Percentiles rank a stretch among this genome's conserved stretches.
Conservation (phyloP, 352 stramenopile genomes). For the Globisporangium acanthophoron region DNA sequence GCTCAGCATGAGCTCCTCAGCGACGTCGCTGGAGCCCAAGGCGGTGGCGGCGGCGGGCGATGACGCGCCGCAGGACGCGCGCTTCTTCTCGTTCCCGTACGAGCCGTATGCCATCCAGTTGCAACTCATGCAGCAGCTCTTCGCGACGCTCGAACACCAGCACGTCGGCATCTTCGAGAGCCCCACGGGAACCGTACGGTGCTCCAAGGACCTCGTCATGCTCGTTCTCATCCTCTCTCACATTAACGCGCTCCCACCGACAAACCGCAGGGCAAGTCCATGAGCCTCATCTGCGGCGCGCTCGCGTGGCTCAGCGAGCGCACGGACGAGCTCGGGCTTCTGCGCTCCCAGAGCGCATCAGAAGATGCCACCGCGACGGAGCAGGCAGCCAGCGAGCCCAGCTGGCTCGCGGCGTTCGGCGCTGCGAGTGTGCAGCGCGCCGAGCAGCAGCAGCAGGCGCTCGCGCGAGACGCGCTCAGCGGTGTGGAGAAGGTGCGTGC, state of each 20-base stretch:
- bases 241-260: background rate
- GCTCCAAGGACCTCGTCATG: background rate
- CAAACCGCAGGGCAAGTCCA: conserved; percentile 76
- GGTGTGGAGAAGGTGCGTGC: conserved; percentile 51
- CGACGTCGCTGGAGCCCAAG: background rate
- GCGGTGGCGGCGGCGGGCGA: background rate
- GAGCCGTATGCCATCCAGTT: conserved; percentile 88
- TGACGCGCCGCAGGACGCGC: conserved; percentile 23
- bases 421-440: conserved; percentile 40
- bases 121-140: conserved; percentile 86
- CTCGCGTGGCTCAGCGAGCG: conserved; percentile 79
- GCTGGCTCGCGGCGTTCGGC: conserved; percentile 58
- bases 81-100: conserved; percentile 88
- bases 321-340: conserved; percentile 71
- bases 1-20: background rate
- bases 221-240: background rate
- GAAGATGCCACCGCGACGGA: background rate
- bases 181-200: conserved; percentile 79
- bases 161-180: conserved; percentile 92
- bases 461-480: conserved; percentile 36
- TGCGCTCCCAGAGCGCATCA: conserved; percentile 6
- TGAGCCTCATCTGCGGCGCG: conserved; percentile 88
- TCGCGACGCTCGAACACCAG: conserved; percentile 63
- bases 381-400: conserved; percentile 27
- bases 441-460: conserved; percentile 36